Percentiles rank a stretch among this genome's conserved stretches.
Conservation (phyloP, 176 grass and related monocot species). For the Chrysopogon serrulatus region DNA sequence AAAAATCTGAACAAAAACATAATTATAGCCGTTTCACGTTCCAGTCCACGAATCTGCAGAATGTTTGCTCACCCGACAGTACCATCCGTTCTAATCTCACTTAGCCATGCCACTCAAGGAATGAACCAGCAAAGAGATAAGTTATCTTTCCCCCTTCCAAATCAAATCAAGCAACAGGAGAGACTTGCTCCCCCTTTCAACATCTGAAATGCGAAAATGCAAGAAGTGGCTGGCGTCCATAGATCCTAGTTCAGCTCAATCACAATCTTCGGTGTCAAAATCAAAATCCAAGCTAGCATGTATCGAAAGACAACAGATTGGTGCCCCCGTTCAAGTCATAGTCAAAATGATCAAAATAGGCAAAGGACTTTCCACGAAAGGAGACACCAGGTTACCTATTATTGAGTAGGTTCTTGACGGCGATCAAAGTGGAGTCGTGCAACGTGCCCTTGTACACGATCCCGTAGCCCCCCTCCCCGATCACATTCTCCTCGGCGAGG, state of each 20-base stretch:
- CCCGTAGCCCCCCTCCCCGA: slow-evolving; percentile 91
- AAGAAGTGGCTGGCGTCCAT: background rate
- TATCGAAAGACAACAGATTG: background rate
- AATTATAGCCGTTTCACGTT: background rate
- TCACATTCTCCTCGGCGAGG: slow-evolving; percentile 86
- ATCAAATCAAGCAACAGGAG: background rate
- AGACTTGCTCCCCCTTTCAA: background rate
- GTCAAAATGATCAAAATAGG: background rate
- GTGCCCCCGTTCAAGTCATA: background rate
- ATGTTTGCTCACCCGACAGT: background rate
- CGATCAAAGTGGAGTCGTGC: slow-evolving; percentile 57
- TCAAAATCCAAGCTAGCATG: background rate
- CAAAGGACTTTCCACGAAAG: background rate
- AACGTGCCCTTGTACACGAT: slow-evolving; percentile 85
- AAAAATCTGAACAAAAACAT: background rate
- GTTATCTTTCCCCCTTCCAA: background rate
- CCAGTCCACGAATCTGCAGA: background rate
- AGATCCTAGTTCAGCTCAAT: background rate
- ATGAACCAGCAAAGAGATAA: background rate
- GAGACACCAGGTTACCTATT: slow-evolving; percentile 49
- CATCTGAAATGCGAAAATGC: background rate
- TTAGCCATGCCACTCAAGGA: background rate
- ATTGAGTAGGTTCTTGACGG: slow-evolving; percentile 93
- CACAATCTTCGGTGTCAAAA: background rate
- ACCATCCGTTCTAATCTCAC: background rate